Evolutionary conservation across 108 stramenopile species (phyloP), one percentile per base, ranked within the genome.

Genomic region (Epipyxis sp.): DNA sequence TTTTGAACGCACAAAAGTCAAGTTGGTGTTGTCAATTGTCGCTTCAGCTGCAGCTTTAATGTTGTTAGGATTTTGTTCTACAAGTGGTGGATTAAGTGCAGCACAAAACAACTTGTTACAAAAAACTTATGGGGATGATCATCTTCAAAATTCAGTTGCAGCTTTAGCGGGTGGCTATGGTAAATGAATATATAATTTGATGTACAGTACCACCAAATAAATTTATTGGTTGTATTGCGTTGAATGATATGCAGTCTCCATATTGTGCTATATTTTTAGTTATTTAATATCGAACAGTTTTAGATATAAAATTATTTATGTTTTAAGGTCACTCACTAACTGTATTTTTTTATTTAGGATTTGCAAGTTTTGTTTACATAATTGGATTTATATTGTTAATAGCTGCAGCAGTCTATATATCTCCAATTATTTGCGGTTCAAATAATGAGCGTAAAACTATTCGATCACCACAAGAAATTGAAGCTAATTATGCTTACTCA

Each of bases 391-490:
- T 65, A 29, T 10, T 65, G 3, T 35, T 65, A 32, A 65, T 32
- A 65, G 10, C 25, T 10, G 61, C 61, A 32, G 61, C 61, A 32
- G 25, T 65, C 35, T 65, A 65, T 65, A 3, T 65, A 6, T 65
- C 61, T 65, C 61, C 61, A 37, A 32, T 65, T 10, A 13, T 65
- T 37, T 35, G 35, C 61, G 61, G 61, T 16, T 13, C 13, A 6
- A 3, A 16, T 37, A 65, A 65, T 65, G 61, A 65, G 35, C 20
- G 34, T 16, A 65, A 65, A 65, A 32, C 34, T 3, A 16, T 65
- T 3, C 61, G 61, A 3, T 29, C 61, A 32, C 61, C 61, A 25
- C 61, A 65, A 25, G 61, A 65, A 65, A 25, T 65, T 3, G 61
- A 65, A 35, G 35, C 61, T 6, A 6, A 37, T 25, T 35, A 16